Conservation (phyloP, 225 moss, liverwort and hornwort genomes). For the Lunularia cruciata region DNA sequence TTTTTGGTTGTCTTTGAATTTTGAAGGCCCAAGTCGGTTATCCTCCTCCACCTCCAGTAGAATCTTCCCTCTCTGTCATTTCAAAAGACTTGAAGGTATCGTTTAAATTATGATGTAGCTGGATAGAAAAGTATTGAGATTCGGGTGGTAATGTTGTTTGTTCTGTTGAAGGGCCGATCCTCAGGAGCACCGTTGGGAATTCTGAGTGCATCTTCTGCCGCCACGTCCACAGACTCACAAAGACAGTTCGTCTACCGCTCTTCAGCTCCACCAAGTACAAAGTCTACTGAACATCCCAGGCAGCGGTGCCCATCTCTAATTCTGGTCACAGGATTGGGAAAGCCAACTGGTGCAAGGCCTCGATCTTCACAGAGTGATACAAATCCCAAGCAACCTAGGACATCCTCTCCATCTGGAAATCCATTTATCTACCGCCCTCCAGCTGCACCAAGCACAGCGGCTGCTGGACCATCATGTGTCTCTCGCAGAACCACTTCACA, state of each 20-base stretch:
- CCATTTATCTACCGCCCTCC: conserved; percentile 4
- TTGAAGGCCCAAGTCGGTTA: not conserved
- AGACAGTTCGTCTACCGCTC: not conserved
- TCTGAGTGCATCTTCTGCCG: not conserved
- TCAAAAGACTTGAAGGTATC: not conserved
- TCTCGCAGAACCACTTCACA: not conserved
- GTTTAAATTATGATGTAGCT: not conserved
- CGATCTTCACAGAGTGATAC: too few relatives aligned
- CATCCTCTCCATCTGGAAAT: not conserved
- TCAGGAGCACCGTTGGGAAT: not conserved
- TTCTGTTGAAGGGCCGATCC: not conserved
- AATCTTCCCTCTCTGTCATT: not conserved
- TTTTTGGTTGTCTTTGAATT: not conserved
- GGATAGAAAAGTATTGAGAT: not conserved
- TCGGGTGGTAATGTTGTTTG: not conserved
- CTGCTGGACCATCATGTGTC: not conserved
- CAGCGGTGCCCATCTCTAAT: too few relatives aligned
- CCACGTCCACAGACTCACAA: too few relatives aligned
- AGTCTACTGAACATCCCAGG: not conserved
- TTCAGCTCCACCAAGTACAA: not conserved
- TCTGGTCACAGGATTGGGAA: too few relatives aligned
- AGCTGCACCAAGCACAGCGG: not conserved
- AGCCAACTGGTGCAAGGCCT: too few relatives aligned
- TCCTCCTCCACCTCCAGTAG: not conserved
- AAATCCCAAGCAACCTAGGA: too few relatives aligned